Evolutionary conservation across 2,329 filamentous ascomycete genomes (phyloP).

Genomic region (Verruconis gallopava): DNA sequence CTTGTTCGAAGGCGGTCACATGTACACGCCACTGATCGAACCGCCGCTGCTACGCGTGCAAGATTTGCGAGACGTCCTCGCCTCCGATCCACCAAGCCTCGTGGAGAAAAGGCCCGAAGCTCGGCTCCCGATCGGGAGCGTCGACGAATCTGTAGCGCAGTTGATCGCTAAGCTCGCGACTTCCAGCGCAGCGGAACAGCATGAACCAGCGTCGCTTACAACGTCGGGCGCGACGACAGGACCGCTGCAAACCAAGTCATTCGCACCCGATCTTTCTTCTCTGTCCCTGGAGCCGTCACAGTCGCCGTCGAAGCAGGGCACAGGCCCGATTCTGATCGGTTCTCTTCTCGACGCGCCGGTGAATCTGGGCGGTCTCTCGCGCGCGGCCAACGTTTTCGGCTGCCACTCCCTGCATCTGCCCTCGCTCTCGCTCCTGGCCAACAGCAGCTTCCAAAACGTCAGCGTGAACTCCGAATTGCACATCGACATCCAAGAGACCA

Average conservation of each 20-base stretch:
- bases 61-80: constrained; percentile 24
- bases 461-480: constrained; percentile 37
- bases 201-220: no score
- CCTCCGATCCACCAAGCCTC: neutral
- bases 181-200: neutral
- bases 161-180: neutral
- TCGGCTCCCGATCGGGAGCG: neutral
- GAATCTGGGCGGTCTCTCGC: constrained; percentile 37
- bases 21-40: constrained; percentile 30
- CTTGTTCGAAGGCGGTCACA: constrained; percentile 33
- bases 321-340: constrained; percentile 34
- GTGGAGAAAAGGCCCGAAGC: neutral
- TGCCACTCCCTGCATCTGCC: constrained; percentile 32
- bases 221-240: constrained; percentile 6
- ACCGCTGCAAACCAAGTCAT: constrained; percentile 37
- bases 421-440: constrained; percentile 26
- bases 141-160: neutral
- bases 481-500: constrained; percentile 31
- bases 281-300: constrained; percentile 2
- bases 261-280: neutral
- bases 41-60: constrained; percentile 21
- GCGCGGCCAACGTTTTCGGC: constrained; percentile 40
- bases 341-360: constrained; percentile 38
- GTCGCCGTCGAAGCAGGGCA: constrained; percentile 16
- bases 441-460: constrained; percentile 37